Evolutionary conservation across 2,329 filamentous ascomycete genomes (phyloP), one percentile per base, ranked within the genome.

Genomic region (Ophiostoma sp.): DNA sequence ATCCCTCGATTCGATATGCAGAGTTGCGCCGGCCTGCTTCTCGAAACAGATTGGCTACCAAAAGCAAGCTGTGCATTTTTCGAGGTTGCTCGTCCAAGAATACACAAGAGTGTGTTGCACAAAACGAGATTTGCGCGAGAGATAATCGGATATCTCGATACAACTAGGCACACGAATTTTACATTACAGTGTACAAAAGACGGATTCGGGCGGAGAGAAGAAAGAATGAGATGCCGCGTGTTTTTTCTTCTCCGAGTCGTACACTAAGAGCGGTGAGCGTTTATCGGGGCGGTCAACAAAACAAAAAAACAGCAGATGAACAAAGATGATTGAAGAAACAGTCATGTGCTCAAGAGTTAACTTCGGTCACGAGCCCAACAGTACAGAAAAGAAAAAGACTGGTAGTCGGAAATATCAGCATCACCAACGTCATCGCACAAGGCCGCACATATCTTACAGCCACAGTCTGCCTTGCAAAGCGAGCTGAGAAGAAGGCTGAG

Each of bases 261-360:
- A 73, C 72, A 73, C 15, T 4, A 17, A 17, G 48, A 68, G 59
- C 72, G 72, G 72, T 70, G 72, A 73, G 68, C 33, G 52, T 69
- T 17, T 22, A n/a, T 22, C 31, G 63, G 45, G 50, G 45, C 63
- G 22, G 39, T 61, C 36, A 33, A 31, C 61, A 17, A 52, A 55
- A 19, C 28, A n/a, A 19, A 25, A 19, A 11, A n/a, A 36, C 5
- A 33, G 17, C 17, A 36, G 66, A 4, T 19, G 55, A 69, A 19
- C 36, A 19, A 19, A 36, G 28, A 52, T 45, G 45, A 52, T 22
- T 8, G 19, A 45, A 12, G 15, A 12, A 45, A 7, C 19, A 9
- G 66, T 22, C 25, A 69, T 39, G 39, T 19, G 22, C 22, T 19
- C 63, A 19, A 66, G 22, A 45, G n/a, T n/a, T n/a, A n/a, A n/a